Base-by-base conservation (phyloP, 2,329 filamentous ascomycete genomes). In the Davidsoniella virescens region DNA sequence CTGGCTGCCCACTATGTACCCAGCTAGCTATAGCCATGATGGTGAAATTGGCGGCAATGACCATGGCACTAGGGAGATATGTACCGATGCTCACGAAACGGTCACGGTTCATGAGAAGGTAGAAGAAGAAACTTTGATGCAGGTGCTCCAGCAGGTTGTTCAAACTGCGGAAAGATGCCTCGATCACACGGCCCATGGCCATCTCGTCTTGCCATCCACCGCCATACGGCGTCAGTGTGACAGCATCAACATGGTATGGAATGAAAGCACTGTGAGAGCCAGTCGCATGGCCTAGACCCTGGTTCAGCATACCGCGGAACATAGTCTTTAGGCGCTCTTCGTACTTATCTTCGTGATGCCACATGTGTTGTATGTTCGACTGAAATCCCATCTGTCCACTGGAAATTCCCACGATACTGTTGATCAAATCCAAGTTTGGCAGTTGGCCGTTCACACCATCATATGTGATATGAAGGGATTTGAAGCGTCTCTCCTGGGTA, bases 71-170 rank as follows among this genome's bases (percentile, higher is more conserved):
- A 0, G 92, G 92, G 3, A 98, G 73, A 61, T 98, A 98, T 1
- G 90, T 98, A 14, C 92, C 92, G 55, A 98, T 98, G 65, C 88
- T 96, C 57, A 96, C 92, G 62, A 98, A 98, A 9, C 88, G 80
- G 59, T 92, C 85, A 26, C 81, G 77, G 57, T 93, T 82, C 78
- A 96, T 87, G 42, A 98, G 73, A 47, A 98, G 71, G 63, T 98
- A 98, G 67, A 98, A 96, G 75, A 98, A 98, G 71, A 98, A 98
- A 63, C 88, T 95, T 67, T 98, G 92, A 63, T 98, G 92, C 54
- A 98, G 72, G 62, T 98, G 88, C 66, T 98, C 92, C 29, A 98
- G 75, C 52, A 98, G 68, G 61, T 98, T 98, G 68, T 98, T 98
- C 64, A 98, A 69, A 63, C 87, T 94, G 59, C 92, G 76, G 63